Conservation (phyloP, 2,329 filamentous ascomycete species). For the Onygenales sp. region DNA sequence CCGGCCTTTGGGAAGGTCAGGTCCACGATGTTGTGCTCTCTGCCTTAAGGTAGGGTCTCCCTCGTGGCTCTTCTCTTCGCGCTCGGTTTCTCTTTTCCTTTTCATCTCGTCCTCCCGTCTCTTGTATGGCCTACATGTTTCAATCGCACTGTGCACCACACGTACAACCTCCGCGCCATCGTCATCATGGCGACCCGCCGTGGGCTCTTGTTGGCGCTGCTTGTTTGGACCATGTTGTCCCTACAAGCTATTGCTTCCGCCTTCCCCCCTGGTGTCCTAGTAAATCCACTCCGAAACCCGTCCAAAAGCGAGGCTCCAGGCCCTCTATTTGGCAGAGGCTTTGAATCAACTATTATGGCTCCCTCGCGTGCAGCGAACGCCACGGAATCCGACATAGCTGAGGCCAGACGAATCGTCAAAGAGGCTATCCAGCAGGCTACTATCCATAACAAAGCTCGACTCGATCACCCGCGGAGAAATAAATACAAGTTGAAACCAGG, state of each 20-base stretch:
- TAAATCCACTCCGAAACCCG: not conserved
- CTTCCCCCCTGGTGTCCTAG: not conserved
- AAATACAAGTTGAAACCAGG: not conserved
- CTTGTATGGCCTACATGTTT: not conserved
- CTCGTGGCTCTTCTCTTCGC: no score
- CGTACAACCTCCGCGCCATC: not conserved
- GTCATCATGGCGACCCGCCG: not conserved
- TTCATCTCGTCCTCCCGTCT: not conserved
- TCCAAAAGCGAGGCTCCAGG: not conserved
- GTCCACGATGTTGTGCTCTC: no score
- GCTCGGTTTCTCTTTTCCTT: not conserved
- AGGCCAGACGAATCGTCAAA: not conserved
- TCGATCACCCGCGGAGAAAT: constrained; percentile 2
- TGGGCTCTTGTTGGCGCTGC: not conserved
- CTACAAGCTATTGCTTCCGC: not conserved
- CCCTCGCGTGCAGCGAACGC: not conserved
- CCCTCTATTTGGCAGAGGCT: no score
- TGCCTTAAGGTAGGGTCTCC: no score
- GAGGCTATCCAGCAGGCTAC: not conserved
- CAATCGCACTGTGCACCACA: not conserved
- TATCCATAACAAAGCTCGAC: constrained; percentile 3
- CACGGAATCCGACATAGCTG: not conserved
- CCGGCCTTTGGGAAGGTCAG: no score
- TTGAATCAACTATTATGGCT: not conserved
- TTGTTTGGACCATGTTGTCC: not conserved